phyloP scores from a whole-genome alignment of 257 asterid genomes.

The Lycium ferocissimum region DNA sequence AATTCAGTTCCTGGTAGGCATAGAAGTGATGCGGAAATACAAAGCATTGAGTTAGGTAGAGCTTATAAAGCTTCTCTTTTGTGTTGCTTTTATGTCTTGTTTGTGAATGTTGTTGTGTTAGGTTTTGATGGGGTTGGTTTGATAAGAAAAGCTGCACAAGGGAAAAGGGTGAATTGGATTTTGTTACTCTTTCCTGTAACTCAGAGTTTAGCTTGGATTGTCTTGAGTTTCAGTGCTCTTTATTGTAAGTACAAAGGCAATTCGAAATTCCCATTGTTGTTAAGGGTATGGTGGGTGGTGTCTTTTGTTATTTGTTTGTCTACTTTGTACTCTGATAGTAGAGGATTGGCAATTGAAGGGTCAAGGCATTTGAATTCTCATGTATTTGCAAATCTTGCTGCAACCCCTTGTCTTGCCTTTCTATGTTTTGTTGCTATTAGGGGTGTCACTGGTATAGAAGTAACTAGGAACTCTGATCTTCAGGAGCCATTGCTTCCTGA shows the following conservation, averaged over 20 bases:
- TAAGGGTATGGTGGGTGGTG: constrained; percentile 86
- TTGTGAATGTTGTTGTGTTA: constrained; percentile 66
- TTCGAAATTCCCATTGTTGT: constrained; percentile 61
- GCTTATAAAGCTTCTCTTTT: constrained; percentile 61
- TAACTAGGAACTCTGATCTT: constrained; percentile 65
- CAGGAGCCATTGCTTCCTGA: constrained; percentile 65
- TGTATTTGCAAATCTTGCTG: constrained; percentile 65
- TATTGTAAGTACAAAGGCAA: constrained; percentile 55
- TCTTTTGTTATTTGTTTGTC: constrained; percentile 65
- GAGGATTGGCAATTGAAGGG: constrained; percentile 60
- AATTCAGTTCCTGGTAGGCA: constrained; percentile 41
- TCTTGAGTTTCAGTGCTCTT: constrained; percentile 69
- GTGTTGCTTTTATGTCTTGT: constrained; percentile 73
- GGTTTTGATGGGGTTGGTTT: constrained; percentile 64
- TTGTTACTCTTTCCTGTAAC: constrained; percentile 59
- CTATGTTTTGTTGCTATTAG: constrained; percentile 72
- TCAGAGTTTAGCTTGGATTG: constrained; percentile 74
- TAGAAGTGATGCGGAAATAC: constrained; percentile 53
- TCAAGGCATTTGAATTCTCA: constrained; percentile 67
- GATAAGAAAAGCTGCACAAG: constrained; percentile 48
- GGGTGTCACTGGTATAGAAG: constrained; percentile 72
- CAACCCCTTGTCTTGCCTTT: constrained; percentile 71
- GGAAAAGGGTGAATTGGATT: constrained; percentile 58
- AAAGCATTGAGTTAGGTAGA: constrained; percentile 55
- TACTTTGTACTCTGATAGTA: constrained; percentile 65